Percentiles rank a stretch among this genome's conserved stretches.
phyloP scores from a whole-genome alignment of 169 alveolate genomes.

The Miamiensis avidus region DNA sequence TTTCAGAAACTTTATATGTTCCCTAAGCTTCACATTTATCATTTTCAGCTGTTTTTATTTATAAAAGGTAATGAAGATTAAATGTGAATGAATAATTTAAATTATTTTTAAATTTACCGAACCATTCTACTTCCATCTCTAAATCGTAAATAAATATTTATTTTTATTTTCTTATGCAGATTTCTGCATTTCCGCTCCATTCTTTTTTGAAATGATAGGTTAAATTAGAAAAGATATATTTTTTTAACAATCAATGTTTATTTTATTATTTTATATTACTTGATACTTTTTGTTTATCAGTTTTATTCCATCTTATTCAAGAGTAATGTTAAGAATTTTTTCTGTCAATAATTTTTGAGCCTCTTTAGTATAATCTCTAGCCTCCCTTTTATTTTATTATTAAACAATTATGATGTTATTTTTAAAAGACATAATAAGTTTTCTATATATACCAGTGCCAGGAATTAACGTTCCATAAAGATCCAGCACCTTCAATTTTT shows the following conservation, averaged over 20 bases:
- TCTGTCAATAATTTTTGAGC: conserved; percentile 14
- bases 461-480: conserved; percentile 28
- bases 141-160: conserved; percentile 16
- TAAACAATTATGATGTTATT: background rate
- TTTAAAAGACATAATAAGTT: background rate
- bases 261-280: background rate
- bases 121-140: conserved; percentile 16
- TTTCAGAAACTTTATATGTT: conserved; percentile 8
- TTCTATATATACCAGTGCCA: conserved; percentile 18
- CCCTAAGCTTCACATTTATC: conserved; percentile 15
- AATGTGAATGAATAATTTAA: background rate
- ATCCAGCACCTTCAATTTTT: conserved; percentile 2
- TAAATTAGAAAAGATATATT: background rate
- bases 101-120: background rate
- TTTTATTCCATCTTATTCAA: conserved; percentile 29
- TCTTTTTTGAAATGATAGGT: background rate
- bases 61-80: background rate
- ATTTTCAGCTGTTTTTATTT: background rate
- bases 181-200: conserved; percentile 10
- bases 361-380: conserved; percentile 10
- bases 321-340: background rate
- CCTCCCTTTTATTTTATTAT: conserved; percentile 16
- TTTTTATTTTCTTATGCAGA: conserved; percentile 15
- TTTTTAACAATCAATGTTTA: too few relatives aligned
- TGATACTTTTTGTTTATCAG: conserved; percentile 5